Conservation (phyloP, 179 eudicot genomes). For the Gypsophila paniculata region DNA sequence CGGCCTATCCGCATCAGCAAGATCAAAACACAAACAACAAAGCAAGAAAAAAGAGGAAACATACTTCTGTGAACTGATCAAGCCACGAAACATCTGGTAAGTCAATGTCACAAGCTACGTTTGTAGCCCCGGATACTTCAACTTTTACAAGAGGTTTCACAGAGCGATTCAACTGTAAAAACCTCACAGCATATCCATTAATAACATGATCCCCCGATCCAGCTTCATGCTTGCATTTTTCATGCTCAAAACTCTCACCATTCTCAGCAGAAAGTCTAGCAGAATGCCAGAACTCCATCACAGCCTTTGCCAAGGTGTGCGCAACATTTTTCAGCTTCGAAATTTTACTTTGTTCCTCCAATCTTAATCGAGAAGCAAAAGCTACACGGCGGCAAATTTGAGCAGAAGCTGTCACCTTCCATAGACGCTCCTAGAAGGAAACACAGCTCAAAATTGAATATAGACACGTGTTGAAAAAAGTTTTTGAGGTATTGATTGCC, state of each 20-base stretch:
- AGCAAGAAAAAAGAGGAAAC: constrained; percentile 16
- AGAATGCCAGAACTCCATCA: constrained; percentile 80
- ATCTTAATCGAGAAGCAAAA: constrained; percentile 49
- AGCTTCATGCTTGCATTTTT: constrained; percentile 20
- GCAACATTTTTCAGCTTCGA: constrained; percentile 57
- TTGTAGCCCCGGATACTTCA: constrained; percentile 48
- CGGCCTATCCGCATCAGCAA: constrained; percentile 8
- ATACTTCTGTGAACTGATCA: constrained; percentile 65
- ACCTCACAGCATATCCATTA: constrained; percentile 64
- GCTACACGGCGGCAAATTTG: constrained; percentile 60
- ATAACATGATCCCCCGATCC: constrained; percentile 34
- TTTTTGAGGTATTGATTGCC: not conserved
- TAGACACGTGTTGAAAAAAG: not conserved
- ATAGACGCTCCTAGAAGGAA: constrained; percentile 67
- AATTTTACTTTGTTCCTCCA: constrained; percentile 40
- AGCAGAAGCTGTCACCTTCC: constrained; percentile 87
- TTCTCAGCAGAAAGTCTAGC: constrained; percentile 38
- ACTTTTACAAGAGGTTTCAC: constrained; percentile 22
- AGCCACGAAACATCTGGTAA: constrained; percentile 46
- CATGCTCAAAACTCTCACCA: constrained; percentile 24
- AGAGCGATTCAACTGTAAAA: constrained; percentile 49
- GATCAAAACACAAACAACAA: not conserved
- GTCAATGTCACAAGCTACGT: constrained; percentile 36
- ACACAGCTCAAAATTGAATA: not conserved
- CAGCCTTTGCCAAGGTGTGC: constrained; percentile 59